Evolutionary conservation across 768 basidiomycete species (phyloP), one percentile per base, ranked within the genome.

Genomic region (Austroboletus eburneus): DNA sequence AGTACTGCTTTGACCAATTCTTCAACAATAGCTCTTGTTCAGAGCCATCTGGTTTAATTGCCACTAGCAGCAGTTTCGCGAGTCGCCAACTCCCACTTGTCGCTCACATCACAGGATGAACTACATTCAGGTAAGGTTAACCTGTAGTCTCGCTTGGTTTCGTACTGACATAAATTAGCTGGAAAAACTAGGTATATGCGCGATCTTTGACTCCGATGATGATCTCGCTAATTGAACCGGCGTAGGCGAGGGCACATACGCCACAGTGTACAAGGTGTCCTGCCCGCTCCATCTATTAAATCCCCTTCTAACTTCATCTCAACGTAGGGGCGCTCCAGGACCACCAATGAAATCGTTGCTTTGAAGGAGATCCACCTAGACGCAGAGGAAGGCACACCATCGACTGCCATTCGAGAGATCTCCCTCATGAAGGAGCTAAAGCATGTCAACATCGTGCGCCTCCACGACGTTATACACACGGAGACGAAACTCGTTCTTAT

Each of bases 341-440:
- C 92, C 25, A 98, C 94, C n/a, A 96, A 96, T 58, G 96, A 98
- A 68, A 91, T 96, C 43, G 96, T 99, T 16, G 96, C 96, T 12
- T 69, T 99, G 46, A 99, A 99, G 68, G 96, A 99, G 73, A 99
- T 99, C 54, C 94, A 98, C 62, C 87, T 99, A 50, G 96, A 99
- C 73, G 90, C 96, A 5, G 96, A 99, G 69, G 96, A 99, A 71
- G 96, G 96, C 27, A 99, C 96, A 0, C 96, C 96, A 25, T 93
- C 90, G 38, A 99, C 96, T 13, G 96, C 96, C 45, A 99, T 99
- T 65, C 86, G 96, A 39, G 96, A 99, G 75, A 98, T 99, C 59
- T 94, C 91, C 34, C 79, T 98, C 55, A 97, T 98, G 94, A 98
- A 99, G 67, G 96, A 99, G 65, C 84, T 99, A 61, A 96, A 96